Percentiles rank a stretch among this genome's conserved stretches.
Evolutionary conservation across 192 early-diverging fungal genomes (phyloP).

Genomic region (Coemansia asiatica): DNA sequence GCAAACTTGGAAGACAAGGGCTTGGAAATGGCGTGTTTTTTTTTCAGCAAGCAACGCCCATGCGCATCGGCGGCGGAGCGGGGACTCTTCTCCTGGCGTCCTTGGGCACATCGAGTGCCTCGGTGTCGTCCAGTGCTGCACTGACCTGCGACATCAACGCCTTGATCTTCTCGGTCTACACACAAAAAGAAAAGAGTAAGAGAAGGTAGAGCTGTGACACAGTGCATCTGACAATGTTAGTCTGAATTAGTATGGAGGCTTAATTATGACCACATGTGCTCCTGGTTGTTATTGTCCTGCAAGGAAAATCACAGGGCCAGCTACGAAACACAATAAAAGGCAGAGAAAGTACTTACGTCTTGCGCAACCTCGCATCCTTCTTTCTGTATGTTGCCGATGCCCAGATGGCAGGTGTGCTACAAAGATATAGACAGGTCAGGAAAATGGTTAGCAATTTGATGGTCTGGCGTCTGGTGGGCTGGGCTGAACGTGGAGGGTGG

Average conservation of each 20-base stretch:
- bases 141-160: slow-evolving; percentile 52
- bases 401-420: slow-evolving; percentile 55
- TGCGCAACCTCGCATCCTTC: slow-evolving; percentile 21
- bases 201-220: too few relatives aligned
- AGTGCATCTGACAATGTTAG: too few relatives aligned
- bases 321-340: neutral
- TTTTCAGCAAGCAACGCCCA: slow-evolving; percentile 27
- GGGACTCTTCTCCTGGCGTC: slow-evolving; percentile 9
- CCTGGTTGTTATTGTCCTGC: too few relatives aligned
- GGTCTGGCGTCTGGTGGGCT: neutral
- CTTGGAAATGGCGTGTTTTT: neutral
- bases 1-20: neutral
- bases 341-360: slow-evolving; percentile 40
- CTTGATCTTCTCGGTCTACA: slow-evolving; percentile 52
- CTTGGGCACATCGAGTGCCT: slow-evolving; percentile 19
- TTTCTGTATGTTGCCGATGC: slow-evolving; percentile 42
- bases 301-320: neutral
- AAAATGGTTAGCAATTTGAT: neutral
- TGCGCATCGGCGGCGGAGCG: slow-evolving; percentile 9
- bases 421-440: neutral
- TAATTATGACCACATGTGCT: neutral
- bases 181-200: neutral
- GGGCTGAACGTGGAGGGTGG: too few relatives aligned
- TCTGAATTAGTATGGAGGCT: too few relatives aligned
- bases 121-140: slow-evolving; percentile 41